A percentile compares a stretch with the other conserved stretches of the same genome.
Evolutionary conservation across 1,284 basidiomycete genomes (phyloP).

Genomic region (Leccinum fallax): DNA sequence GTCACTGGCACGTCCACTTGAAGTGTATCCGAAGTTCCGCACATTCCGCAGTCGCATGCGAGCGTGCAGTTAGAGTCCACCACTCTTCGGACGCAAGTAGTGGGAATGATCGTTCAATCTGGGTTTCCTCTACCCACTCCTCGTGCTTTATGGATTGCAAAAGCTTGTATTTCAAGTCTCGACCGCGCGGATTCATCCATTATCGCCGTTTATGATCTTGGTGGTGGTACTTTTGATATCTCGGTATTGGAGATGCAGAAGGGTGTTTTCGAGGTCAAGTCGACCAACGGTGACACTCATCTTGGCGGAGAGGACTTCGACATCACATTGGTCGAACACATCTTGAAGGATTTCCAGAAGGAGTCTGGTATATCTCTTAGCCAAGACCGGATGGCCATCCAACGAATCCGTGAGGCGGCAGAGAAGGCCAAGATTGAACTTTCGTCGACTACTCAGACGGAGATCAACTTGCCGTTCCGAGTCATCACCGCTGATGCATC

Average conservation of each 20-base stretch:
- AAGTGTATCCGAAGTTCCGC: too few relatives aligned
- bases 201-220: conserved; percentile 97
- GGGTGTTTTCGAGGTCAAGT: conserved; percentile 99
- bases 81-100: too few relatives aligned
- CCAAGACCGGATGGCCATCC: conserved; percentile 95
- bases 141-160: too few relatives aligned
- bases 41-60: too few relatives aligned
- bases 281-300: conserved; percentile 98
- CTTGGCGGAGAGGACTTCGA: conserved; percentile 99
- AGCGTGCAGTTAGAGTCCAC: too few relatives aligned
- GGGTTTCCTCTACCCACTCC: too few relatives aligned
- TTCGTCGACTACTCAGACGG: conserved; percentile 91
- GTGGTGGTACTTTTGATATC: conserved; percentile 96
- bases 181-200: conserved; percentile 82
- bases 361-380: conserved; percentile 82
- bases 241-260: conserved; percentile 99
- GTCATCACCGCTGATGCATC: conserved; percentile 88
- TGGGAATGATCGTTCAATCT: too few relatives aligned
- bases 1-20: too few relatives aligned
- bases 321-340: conserved; percentile 85
- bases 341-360: conserved; percentile 95
- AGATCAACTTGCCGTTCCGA: conserved; percentile 91
- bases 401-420: conserved; percentile 97
- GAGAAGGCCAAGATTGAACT: conserved; percentile 99
- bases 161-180: conserved; percentile 46